Base-by-base conservation (phyloP, 208 protist species). In the Paratrypanosoma confusum region DNA sequence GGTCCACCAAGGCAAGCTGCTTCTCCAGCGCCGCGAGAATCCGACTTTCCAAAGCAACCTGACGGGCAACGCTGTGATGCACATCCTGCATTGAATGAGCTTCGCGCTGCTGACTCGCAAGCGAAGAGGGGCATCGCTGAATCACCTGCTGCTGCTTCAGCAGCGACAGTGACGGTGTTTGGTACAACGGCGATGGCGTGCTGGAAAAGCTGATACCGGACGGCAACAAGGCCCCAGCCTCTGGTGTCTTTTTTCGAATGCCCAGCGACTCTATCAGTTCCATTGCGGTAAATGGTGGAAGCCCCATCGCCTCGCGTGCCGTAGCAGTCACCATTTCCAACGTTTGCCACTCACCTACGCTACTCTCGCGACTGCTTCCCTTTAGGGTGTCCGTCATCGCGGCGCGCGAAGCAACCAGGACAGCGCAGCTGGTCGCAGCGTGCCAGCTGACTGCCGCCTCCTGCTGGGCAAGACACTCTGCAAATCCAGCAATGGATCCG, bases 401-500 rank as follows among this genome's bases (percentile, higher is more conserved):
- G 13, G 24, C 49, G 26, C 57, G 68, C 2, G 60, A 42, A 20
- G 65, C 37, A 21, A 57, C 55, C 31, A 86, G 48, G 8, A 78
- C 46, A 22, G 79, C 23, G 24, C 46, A 39, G 28, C 58, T 70
- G 25, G 61, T 78, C 20, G 43, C 43, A 5, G 71, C 48, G 27
- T 59, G 39, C 14, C 81, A 34, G 3, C 59, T 34, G 25, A 66
- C 45, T 3, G 24, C 17, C 22, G 66, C 25, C 20, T 29, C 18
- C 44, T 64, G 57, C n/a, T 57, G 51, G 16, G 58, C 53, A 14
- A 81, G 41, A 38, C 50, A 51, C 33, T 86, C 77, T 32, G 57
- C 62, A 40, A 86, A 77, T n/a, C 49, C 74, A 17, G 56, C 31
- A 16, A 55, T 50, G 38, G 57, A 25, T 17, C 77, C 77, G 26